phyloP scores from a whole-genome alignment of 306 rosid genomes.

The Ammopiptanthus mongolicus region DNA sequence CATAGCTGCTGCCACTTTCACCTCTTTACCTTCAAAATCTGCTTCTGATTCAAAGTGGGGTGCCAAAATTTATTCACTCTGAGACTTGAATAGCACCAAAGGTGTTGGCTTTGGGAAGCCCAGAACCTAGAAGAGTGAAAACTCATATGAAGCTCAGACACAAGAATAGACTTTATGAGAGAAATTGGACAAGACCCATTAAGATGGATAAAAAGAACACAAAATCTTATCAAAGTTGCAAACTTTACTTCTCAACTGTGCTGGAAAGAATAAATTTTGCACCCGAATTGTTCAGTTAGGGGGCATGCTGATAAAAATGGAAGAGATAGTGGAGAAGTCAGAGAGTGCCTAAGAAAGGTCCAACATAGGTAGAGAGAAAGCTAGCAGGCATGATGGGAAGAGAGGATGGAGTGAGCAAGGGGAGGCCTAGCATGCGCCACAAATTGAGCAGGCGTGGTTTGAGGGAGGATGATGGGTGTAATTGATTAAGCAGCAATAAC shows the following conservation, averaged over 20 bases:
- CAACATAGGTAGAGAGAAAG: no score
- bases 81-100: constrained; percentile 6
- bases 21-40: background rate
- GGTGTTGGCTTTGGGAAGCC: background rate
- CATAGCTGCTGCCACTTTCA: constrained; percentile 48
- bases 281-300: constrained; percentile 3
- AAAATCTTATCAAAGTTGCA: background rate
- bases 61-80: background rate
- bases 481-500: constrained; percentile 18
- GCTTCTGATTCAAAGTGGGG: background rate
- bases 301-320: constrained; percentile 1
- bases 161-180: background rate
- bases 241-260: background rate
- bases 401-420: background rate
- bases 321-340: constrained; percentile 33
- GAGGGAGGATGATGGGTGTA: constrained; percentile 33
- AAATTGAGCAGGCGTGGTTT: constrained; percentile 31
- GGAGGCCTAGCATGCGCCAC: constrained; percentile 26
- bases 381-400: constrained; percentile 12
- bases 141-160: background rate
- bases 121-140: background rate
- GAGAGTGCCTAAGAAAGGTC: constrained; percentile 19
- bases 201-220: background rate
- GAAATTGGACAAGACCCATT: constrained; percentile 23
- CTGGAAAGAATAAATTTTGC: background rate